A percentile compares a stretch with the other conserved stretches of the same genome.
Evolutionary conservation across 176 grass and related monocot species (phyloP).

Genomic region (Aegilops longissima): DNA sequence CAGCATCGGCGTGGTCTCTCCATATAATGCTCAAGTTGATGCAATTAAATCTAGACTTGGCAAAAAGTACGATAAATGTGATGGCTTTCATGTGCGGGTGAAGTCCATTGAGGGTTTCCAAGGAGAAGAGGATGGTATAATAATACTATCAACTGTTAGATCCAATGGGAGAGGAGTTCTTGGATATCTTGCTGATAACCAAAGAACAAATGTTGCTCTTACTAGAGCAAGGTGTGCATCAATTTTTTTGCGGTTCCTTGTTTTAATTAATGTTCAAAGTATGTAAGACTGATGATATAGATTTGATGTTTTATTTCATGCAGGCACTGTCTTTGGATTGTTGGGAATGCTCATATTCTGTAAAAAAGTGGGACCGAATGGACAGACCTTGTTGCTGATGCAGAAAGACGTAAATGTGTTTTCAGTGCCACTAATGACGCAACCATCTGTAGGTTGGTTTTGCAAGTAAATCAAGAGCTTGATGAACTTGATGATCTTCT

Average conservation of each 20-base stretch:
- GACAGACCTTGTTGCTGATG: constrained; percentile 52
- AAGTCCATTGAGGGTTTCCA: constrained; percentile 81
- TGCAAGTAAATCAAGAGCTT: constrained; percentile 57
- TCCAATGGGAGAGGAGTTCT: constrained; percentile 48
- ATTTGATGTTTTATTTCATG: constrained; percentile 17
- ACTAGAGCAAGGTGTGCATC: constrained; percentile 74
- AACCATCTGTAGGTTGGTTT: constrained; percentile 46
- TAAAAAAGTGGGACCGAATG: constrained; percentile 48
- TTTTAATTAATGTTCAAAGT: neutral
- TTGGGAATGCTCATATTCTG: constrained; percentile 60
- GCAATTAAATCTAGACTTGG: constrained; percentile 57
- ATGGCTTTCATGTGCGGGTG: constrained; percentile 55
- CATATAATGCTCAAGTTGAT: constrained; percentile 62
- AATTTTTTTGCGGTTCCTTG: neutral
- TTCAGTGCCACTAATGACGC: constrained; percentile 44
- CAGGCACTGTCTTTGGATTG: constrained; percentile 82
- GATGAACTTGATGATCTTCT: constrained; percentile 78
- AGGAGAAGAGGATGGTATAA: constrained; percentile 72
- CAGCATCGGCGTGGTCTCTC: constrained; percentile 65
- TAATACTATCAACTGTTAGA: constrained; percentile 79
- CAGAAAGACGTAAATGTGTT: constrained; percentile 32
- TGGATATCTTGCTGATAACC: constrained; percentile 63
- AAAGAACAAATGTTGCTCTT: constrained; percentile 77
- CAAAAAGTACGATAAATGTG: constrained; percentile 29
- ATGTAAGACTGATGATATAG: neutral